phyloP scores from a whole-genome alignment of 106 monocot species.

The Allium fistulosum region DNA sequence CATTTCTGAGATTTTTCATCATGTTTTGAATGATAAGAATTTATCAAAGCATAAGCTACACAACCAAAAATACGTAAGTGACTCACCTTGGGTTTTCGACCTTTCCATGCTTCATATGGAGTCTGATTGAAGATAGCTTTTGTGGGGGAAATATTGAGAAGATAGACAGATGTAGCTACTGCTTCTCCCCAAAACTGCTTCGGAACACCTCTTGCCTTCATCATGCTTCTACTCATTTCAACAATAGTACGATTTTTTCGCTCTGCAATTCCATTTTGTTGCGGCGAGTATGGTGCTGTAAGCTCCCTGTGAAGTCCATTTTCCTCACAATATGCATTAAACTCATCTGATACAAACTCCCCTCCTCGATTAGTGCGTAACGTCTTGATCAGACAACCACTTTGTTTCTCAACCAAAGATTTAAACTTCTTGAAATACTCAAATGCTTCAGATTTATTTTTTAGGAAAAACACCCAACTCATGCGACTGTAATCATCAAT shows the following conservation, averaged over 20 bases:
- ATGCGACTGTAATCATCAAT: too few species aligned
- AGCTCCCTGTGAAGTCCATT: not conserved
- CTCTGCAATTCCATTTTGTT: not conserved
- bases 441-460: slow-evolving; percentile 1
- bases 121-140: not conserved
- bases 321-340: not conserved
- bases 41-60: not conserved
- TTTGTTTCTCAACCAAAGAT: not conserved
- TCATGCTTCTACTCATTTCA: not conserved
- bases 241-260: not conserved
- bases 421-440: not conserved
- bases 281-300: not conserved
- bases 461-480: too few species aligned
- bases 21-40: not conserved
- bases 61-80: slow-evolving; percentile 4
- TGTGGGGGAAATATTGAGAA: not conserved
- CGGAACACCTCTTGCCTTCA: not conserved
- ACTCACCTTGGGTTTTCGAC: not conserved
- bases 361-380: slow-evolving; percentile 3
- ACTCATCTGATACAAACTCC: not conserved
- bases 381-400: not conserved
- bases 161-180: not conserved
- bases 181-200: not conserved
- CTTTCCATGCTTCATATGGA: slow-evolving; percentile 3
- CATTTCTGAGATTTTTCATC: not conserved